Conservation (phyloP, 2,329 filamentous ascomycete genomes). For the Corynespora cassiicola region DNA sequence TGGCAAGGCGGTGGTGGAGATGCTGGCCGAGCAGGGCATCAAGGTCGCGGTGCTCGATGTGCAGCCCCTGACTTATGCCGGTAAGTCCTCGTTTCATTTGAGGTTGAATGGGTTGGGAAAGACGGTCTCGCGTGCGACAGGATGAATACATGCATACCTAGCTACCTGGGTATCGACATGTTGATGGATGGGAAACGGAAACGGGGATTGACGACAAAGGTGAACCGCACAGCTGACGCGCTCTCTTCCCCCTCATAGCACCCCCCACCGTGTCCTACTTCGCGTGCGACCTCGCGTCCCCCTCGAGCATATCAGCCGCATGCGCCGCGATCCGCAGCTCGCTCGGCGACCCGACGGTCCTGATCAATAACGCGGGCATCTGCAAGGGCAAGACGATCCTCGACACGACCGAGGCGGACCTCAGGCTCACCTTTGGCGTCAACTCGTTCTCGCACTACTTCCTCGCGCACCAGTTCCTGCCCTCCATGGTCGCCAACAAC, state of each 20-base stretch:
- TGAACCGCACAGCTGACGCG: background rate
- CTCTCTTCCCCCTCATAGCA: conserved; percentile 36
- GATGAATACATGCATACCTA: too few species aligned
- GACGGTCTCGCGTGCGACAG: too few species aligned
- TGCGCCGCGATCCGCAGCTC: conserved; percentile 61
- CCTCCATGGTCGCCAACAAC: conserved; percentile 66
- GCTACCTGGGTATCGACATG: too few species aligned
- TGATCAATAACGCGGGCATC: conserved; percentile 77
- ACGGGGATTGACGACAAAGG: too few species aligned
- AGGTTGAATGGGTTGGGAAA: background rate
- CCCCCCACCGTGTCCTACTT: conserved; percentile 68
- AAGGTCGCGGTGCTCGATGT: conserved; percentile 77
- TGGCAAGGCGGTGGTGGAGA: conserved; percentile 68
- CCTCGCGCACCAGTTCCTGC: conserved; percentile 71
- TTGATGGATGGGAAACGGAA: too few species aligned
- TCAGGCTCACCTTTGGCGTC: conserved; percentile 73
- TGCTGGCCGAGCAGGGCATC: conserved; percentile 69
- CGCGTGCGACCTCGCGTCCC: conserved; percentile 72
- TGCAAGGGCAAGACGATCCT: conserved; percentile 68
- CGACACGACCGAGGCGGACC: conserved; percentile 61
- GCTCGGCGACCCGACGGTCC: conserved; percentile 70
- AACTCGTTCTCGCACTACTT: conserved; percentile 74
- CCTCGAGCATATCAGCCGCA: conserved; percentile 58
- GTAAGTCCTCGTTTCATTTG: conserved; percentile 20
- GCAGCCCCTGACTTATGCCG: conserved; percentile 63